Evolutionary conservation across 2,329 filamentous ascomycete genomes (phyloP).

Genomic region (Parastagonospora nodorum): DNA sequence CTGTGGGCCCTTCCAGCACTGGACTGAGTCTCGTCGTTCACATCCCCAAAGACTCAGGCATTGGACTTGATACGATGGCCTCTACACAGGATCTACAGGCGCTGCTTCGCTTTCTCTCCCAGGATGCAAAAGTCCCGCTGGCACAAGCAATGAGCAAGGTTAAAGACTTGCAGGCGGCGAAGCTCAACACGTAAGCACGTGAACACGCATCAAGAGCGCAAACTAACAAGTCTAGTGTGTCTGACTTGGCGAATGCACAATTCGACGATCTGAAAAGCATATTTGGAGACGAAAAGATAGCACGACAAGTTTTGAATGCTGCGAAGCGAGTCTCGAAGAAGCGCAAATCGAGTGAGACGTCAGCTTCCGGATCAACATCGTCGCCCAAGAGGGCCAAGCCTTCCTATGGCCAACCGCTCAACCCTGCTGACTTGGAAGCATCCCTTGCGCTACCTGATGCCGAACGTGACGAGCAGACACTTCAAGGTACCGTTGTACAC

Average conservation of each 20-base stretch:
- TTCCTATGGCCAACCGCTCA: slow-evolving; percentile 34
- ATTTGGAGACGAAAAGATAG: slow-evolving; percentile 58
- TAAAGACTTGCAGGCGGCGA: slow-evolving; percentile 57
- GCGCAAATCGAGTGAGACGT: slow-evolving; percentile 48
- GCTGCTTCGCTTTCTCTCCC: slow-evolving; percentile 62
- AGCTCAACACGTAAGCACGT: slow-evolving; percentile 57
- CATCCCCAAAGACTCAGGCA: neutral
- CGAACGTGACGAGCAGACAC: slow-evolving; percentile 61
- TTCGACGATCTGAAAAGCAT: slow-evolving; percentile 50
- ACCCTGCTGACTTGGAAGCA: slow-evolving; percentile 65
- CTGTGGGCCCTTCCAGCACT: too few species aligned
- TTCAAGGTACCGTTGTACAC: slow-evolving; percentile 63
- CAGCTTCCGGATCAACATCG: slow-evolving; percentile 22
- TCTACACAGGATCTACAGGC: slow-evolving; percentile 48
- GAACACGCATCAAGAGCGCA: slow-evolving; percentile 16
- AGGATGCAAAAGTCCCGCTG: slow-evolving; percentile 63
- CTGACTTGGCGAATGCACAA: slow-evolving; percentile 56
- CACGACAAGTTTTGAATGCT: slow-evolving; percentile 62
- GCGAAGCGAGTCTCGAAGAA: slow-evolving; percentile 64
- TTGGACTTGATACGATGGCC: slow-evolving; percentile 27
- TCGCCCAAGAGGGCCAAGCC: slow-evolving; percentile 45
- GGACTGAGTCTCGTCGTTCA: neutral
- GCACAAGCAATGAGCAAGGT: slow-evolving; percentile 60
- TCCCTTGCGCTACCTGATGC: slow-evolving; percentile 64
- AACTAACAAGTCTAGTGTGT: slow-evolving; percentile 41